Evolutionary conservation across 2,329 filamentous ascomycete species (phyloP).

Genomic region (Cercospora berteroae): DNA sequence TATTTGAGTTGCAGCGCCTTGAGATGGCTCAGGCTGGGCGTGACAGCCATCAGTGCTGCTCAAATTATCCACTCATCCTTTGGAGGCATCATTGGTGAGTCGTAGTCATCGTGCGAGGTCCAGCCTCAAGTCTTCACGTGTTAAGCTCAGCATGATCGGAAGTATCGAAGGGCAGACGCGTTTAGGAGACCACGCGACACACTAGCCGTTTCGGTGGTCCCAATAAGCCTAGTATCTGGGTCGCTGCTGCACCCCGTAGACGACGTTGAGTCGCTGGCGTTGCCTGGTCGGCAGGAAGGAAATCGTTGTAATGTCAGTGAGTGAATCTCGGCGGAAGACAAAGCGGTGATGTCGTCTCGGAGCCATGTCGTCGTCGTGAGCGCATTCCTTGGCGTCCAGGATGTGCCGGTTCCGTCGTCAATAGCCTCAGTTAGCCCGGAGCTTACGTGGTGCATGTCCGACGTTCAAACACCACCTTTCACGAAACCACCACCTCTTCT

Average conservation of each 20-base stretch:
- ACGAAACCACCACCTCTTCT: background rate
- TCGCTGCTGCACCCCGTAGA: background rate
- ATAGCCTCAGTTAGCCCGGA: conserved; percentile 6
- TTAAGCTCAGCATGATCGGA: background rate
- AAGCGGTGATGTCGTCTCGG: background rate
- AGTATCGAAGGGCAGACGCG: background rate
- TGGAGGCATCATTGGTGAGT: background rate
- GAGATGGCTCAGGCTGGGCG: conserved; percentile 35
- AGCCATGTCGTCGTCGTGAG: background rate
- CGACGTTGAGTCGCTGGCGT: background rate
- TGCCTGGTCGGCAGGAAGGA: too few relatives aligned
- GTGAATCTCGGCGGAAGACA: background rate
- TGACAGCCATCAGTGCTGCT: conserved; percentile 1
- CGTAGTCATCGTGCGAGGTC: background rate
- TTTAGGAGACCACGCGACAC: conserved; percentile 4
- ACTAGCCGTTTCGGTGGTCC: background rate
- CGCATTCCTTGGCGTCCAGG: background rate
- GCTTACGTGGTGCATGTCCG: conserved; percentile 5
- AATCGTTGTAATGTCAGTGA: background rate
- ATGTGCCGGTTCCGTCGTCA: conserved; percentile 6
- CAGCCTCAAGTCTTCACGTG: background rate
- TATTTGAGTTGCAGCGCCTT: conserved; percentile 57
- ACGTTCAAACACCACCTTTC: conserved; percentile 1
- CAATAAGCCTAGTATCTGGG: background rate
- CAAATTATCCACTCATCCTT: background rate